Base-by-base conservation (phyloP, 2,329 filamentous ascomycete genomes). In the Eurotiales sp. region DNA sequence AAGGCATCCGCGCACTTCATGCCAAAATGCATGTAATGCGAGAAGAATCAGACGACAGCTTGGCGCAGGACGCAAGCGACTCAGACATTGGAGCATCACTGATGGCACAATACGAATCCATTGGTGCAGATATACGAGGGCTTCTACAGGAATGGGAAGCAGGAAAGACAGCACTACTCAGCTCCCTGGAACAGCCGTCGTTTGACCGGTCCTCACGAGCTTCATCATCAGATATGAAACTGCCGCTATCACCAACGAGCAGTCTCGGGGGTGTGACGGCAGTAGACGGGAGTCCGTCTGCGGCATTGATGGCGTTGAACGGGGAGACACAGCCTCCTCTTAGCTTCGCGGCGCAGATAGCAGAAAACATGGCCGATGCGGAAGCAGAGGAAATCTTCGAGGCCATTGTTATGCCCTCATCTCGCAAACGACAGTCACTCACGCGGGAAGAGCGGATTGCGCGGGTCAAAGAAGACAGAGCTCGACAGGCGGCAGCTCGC, bases 1-100 rank as follows among this genome's bases (percentile, higher is more conserved):
- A 90, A 50, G 91, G 90, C 14, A 95, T 97, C 55, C 85, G 91
- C 23, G 88, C 89, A 10, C 78, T 99, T 44, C 92, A 97, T 70
- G 93, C 93, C 30, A 99, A 97, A 69, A 84, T 99, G 74, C 90
- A 95, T 54, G 78, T 99, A 7, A 74, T 97, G 50, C 84, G 90
- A 45, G 93, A 99, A 67, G 90, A 96, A 68, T 95, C 90, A 0
- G 89, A 88, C 63, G 82, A 82, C 54, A 84, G 84, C 39, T 72
- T 96, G 23, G 88, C 95, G 61, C 84, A 86, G 59, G 84, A 87
- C 32, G 82, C 88, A 15, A 64, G 73, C 55, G 67, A 77, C 4
- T 82, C 83, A 3, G 88, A 95, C 58, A 79, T 96, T 14, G 89
- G 88, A 0, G 81, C 85, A 0, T 85, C 84, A 56, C 78, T 97